Base-by-base conservation (phyloP, 148 eudicot species). In the Chenopodium quinoa region DNA sequence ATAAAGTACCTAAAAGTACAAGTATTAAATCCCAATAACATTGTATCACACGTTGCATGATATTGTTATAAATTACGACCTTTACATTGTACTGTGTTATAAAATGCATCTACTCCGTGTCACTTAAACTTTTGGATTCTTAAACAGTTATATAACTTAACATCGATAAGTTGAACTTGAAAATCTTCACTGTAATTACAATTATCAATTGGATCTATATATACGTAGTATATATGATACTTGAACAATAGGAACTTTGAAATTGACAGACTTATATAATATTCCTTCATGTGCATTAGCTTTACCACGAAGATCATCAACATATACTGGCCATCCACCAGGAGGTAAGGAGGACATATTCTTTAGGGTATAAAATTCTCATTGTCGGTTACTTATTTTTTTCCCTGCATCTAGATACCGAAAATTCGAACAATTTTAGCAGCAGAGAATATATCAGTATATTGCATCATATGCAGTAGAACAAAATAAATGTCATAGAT, bases 401-500 rank as follows among this genome's bases (percentile, higher is more conserved):
- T 27, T 27, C 0, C 27, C 27, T 32, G 63, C 58, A 20, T 27
- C 13, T 20, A 19, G 22, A 80, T 40, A 40, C 67, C 71, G 64
- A 56, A 81, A 81, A 81, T 81, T 56, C 34, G 58, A 81, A 66
- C 23, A 75, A 9, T 68, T 76, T 54, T 4, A 29, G 54, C 79
- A 75, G 32, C 31, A 32, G 47, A 58, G 83, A 74, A 73, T 73
- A 65, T 37, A 58, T 73, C 64, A 37, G 40, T 14, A 17, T 66
- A 46, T 48, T 27, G 22, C 76, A 81, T 32, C 9, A 25, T 62
- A 31, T 74, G 56, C 56, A 40, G 5, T 44, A 23, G 34, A 75
- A 75, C 74, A 75, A 66, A 67, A 81, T 65, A 50, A 20, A 73
- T 76, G 10, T 14, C 25, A 19, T 40, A 40, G 22, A 37, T 70